Percentiles rank a stretch among this genome's conserved stretches.
phyloP scores from a whole-genome alignment of 495 filamentous ascomycete genomes.

The Hypoxylon rickii region DNA sequence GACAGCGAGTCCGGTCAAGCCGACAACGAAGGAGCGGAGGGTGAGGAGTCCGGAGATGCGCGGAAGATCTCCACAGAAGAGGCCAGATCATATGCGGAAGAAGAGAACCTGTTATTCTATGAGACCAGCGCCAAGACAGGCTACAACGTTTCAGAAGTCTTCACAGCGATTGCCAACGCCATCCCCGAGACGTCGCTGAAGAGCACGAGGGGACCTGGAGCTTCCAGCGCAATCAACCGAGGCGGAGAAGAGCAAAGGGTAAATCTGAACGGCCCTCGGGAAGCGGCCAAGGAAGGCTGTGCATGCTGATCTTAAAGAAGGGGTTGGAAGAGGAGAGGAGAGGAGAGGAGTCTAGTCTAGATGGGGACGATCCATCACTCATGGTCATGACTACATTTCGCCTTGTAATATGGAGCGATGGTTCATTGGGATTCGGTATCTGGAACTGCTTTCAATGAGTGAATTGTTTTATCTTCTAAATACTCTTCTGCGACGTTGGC shows the following conservation, averaged over 20 bases:
- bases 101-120: constrained; percentile 92
- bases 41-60: constrained; percentile 73
- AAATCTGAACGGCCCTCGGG: constrained; percentile 65
- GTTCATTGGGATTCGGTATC: constrained; percentile 35
- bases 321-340: neutral
- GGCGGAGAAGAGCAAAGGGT: constrained; percentile 70
- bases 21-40: constrained; percentile 52
- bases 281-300: constrained; percentile 83
- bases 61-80: constrained; percentile 85
- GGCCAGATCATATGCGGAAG: constrained; percentile 91
- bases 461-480: constrained; percentile 23
- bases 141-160: constrained; percentile 89
- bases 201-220: constrained; percentile 71
- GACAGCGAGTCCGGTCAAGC: constrained; percentile 51
- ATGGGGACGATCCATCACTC: constrained; percentile 13
- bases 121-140: constrained; percentile 98
- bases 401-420: constrained; percentile 42
- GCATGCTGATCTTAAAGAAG: constrained; percentile 67
- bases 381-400: constrained; percentile 32
- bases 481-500: too few species aligned
- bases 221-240: constrained; percentile 56
- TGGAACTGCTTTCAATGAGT: constrained; percentile 28
- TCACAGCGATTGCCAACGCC: constrained; percentile 96
- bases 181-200: constrained; percentile 96
- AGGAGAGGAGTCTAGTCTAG: neutral